These are phyloP conservation scores for Penicillium occitanis DNA, from an alignment of 2,329 filamentous ascomycete genomes.

Conservation along the genomic window DNA sequence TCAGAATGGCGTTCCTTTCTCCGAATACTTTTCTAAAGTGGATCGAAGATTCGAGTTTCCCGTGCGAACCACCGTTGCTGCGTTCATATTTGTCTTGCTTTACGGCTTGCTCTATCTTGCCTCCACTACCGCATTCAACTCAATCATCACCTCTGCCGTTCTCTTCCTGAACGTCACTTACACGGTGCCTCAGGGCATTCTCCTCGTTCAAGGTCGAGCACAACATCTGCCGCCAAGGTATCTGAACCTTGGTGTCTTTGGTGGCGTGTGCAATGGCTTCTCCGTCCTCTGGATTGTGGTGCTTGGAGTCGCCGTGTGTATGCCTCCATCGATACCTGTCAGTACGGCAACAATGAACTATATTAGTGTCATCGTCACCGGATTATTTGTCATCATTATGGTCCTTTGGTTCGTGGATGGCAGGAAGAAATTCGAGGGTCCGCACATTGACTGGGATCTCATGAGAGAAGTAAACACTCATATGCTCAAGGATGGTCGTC, in stretches of 20 bases:
- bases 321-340: neutral
- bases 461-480: conserved; percentile 9
- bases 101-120: conserved; percentile 52
- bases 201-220: conserved; percentile 45
- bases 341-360: neutral
- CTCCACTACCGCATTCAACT: conserved; percentile 45
- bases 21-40: conserved; percentile 30
- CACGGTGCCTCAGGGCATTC: conserved; percentile 48
- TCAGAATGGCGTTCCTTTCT: conserved; percentile 27
- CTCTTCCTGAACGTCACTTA: conserved; percentile 51
- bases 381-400: neutral
- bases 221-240: neutral
- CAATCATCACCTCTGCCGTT: conserved; percentile 49
- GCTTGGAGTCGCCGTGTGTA: neutral
- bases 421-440: neutral
- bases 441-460: conserved; percentile 5
- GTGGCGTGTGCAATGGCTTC: neutral
- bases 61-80: conserved; percentile 30
- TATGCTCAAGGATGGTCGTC: neutral
- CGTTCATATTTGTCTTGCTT: conserved; percentile 29
- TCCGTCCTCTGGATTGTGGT: neutral
- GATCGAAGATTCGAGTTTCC: conserved; percentile 27
- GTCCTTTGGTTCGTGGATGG: neutral
- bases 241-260: neutral
- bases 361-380: neutral